These are phyloP conservation scores for Aeminium ludgeri DNA, from an alignment of 495 filamentous ascomycete species.

Conservation along the genomic window DNA sequence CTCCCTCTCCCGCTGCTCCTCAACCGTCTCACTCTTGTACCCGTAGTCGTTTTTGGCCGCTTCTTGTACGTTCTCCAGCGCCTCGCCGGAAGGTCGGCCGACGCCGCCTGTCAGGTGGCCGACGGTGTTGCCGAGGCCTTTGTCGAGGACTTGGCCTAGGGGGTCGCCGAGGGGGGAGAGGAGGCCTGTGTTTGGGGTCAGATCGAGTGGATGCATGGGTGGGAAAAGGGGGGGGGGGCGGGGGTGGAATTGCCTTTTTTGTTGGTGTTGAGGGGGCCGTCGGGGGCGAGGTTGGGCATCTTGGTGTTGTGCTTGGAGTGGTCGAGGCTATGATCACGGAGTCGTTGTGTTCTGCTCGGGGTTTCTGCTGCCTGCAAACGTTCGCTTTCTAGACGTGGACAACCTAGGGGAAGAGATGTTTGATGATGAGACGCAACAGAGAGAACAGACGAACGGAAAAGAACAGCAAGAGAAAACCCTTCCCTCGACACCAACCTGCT, in stretches of 20 bases:
- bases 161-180: conserved; percentile 11
- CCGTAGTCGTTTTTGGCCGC: conserved; percentile 3
- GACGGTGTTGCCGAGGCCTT: too few relatives aligned
- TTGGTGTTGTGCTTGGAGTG: too few relatives aligned
- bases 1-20: conserved; percentile 4
- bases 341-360: too few relatives aligned
- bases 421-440: too few relatives aligned
- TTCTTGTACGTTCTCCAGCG: conserved; percentile 1
- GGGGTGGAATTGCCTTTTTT: background rate
- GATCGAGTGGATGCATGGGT: background rate
- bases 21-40: background rate
- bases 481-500: too few relatives aligned
- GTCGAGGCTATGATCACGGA: too few relatives aligned
- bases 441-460: too few relatives aligned
- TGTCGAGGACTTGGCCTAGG: conserved; percentile 15
- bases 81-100: conserved; percentile 5
- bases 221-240: background rate
- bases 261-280: background rate
- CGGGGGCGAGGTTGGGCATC: background rate
- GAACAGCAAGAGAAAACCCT: too few relatives aligned
- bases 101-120: conserved; percentile 3
- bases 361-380: too few relatives aligned
- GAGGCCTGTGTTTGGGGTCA: conserved; percentile 6
- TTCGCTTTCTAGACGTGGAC: too few relatives aligned
- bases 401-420: too few relatives aligned